phyloP scores from a whole-genome alignment of 2,329 filamentous ascomycete genomes.

The Ascocoryne sarcoides region DNA sequence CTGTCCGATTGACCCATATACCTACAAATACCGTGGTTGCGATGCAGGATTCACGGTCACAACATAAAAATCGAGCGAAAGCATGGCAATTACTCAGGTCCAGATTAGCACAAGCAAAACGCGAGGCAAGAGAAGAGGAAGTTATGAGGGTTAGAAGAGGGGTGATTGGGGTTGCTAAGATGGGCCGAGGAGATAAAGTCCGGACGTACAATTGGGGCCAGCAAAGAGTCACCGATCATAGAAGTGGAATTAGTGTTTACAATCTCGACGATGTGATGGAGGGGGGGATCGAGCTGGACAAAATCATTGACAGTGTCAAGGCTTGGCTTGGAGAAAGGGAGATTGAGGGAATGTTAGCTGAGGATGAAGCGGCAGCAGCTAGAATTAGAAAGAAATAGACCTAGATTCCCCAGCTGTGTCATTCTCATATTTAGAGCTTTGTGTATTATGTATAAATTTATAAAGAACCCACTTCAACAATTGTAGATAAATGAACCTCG shows the following conservation, averaged over 20 bases:
- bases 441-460: neutral
- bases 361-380: slow-evolving; percentile 32
- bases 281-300: slow-evolving; percentile 53
- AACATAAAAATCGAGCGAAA: slow-evolving; percentile 77
- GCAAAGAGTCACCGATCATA: slow-evolving; percentile 64
- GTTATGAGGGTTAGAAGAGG: slow-evolving; percentile 65
- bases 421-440: no score
- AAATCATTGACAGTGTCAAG: slow-evolving; percentile 60
- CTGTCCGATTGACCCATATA: slow-evolving; percentile 82
- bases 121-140: slow-evolving; percentile 78
- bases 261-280: slow-evolving; percentile 57
- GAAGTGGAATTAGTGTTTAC: slow-evolving; percentile 56
- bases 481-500: neutral
- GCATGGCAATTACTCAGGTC: slow-evolving; percentile 82
- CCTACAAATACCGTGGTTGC: slow-evolving; percentile 80
- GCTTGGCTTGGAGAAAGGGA: slow-evolving; percentile 59
- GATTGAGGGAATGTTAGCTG: slow-evolving; percentile 48
- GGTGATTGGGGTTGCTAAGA: slow-evolving; percentile 69
- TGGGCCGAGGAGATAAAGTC: slow-evolving; percentile 89
- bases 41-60: slow-evolving; percentile 88
- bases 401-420: no score
- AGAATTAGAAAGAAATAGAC: slow-evolving; percentile 12
- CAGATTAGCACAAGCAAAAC: slow-evolving; percentile 67
- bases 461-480: neutral
- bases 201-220: slow-evolving; percentile 66